Evolutionary conservation across 23 red algal genomes (phyloP), one percentile per base, ranked within the genome.

Genomic region (Chondrus crispus): DNA sequence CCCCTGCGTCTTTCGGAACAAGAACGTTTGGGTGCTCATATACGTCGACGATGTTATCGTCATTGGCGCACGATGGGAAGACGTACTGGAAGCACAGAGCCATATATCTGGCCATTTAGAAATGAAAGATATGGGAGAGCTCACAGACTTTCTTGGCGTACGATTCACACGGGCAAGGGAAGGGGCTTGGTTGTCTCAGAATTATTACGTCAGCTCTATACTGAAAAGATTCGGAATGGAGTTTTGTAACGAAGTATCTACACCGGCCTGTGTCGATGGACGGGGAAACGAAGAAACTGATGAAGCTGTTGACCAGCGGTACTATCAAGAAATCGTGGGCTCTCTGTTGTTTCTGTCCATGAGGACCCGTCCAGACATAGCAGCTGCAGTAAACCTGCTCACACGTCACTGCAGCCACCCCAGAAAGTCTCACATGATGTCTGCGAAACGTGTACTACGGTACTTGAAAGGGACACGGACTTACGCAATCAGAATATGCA

Each of bases 281-380:
- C 14, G 16, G n/a, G 16, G 16, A 55, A 18, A 14, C n/a, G n/a
- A 55, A n/a, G 51, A 55, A 18, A n/a, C 14, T n/a, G n/a, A n/a
- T n/a, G n/a, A n/a, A n/a, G n/a, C n/a, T n/a, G n/a, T n/a, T n/a
- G n/a, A 81, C 35, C 12, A 18, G 3, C 76, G 45, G n/a, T 81
- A 81, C 26, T n/a, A n/a, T n/a, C 76, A 48, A n/a, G 46, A 81
- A 32, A 55, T 43, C 3, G 18, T 81, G 5, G 76, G 76, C 4
- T 18, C 37, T 12, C 50, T 53, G 4, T 47, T 81, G 5, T 81
- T 55, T 30, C 76, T 58, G 3, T 51, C 76, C 4, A 52, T 32
- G 37, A 51, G 76, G 24, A 81, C 76, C 37, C 76, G 76, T 5
- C 76, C 76, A 47, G 76, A 81, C 45, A n/a, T n/a, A n/a, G n/a